Evolutionary conservation across 2,329 filamentous ascomycete species (phyloP).

Genomic region (Monosporascus sp.): DNA sequence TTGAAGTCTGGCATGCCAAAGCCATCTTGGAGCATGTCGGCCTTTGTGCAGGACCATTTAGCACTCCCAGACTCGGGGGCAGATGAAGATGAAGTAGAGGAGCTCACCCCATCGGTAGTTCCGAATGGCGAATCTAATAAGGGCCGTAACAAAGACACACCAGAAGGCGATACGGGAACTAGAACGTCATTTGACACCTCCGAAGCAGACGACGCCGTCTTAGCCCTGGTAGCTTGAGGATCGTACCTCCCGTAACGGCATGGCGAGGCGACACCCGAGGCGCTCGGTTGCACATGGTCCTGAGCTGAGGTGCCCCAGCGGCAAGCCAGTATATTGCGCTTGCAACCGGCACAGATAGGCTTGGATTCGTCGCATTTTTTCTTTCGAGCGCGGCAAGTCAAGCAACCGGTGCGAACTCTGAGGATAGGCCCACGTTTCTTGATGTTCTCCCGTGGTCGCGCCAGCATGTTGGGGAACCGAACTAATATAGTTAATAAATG

Average conservation of each 20-base stretch:
- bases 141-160: neutral
- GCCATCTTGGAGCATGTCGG: neutral
- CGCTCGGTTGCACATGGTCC: neutral
- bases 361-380: neutral
- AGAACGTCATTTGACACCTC: neutral
- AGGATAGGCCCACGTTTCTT: neutral
- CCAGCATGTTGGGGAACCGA: neutral
- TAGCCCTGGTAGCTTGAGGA: neutral
- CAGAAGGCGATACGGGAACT: neutral
- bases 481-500: neutral
- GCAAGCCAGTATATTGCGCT: neutral
- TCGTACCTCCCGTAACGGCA: neutral
- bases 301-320: neutral
- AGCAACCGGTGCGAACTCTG: neutral
- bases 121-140: neutral
- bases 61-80: neutral
- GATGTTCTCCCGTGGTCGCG: neutral
- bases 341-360: neutral
- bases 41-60: neutral
- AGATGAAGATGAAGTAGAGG: neutral
- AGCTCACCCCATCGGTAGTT: neutral
- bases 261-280: neutral
- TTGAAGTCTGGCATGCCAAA: neutral
- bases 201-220: neutral
- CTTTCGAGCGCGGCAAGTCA: neutral